Percentiles rank a stretch among this genome's conserved stretches.
These are phyloP conservation scores for Coniochaeta sp. DNA, from an alignment of 2,329 filamentous ascomycete genomes.

Conservation along the genomic window DNA sequence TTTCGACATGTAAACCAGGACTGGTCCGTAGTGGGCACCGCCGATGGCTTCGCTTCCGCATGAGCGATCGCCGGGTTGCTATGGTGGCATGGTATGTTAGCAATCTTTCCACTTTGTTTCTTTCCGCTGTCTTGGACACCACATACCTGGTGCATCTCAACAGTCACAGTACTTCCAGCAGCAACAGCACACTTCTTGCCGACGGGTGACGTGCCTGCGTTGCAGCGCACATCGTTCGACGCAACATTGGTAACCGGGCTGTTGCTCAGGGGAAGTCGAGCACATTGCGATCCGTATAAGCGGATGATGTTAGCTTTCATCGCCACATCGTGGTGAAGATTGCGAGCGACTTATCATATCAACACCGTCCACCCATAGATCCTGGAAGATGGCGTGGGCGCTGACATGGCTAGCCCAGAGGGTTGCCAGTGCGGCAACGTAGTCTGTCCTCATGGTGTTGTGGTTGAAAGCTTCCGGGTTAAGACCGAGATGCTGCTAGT, in stretches of 20 bases:
- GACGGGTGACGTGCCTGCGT: not conserved
- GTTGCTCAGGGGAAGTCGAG: not conserved
- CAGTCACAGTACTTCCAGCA: conserved; percentile 41
- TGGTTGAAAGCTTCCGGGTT: not conserved
- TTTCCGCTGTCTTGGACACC: not conserved
- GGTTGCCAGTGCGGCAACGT: conserved; percentile 21
- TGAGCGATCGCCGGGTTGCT: conserved; percentile 32
- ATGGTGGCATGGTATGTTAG: conserved; percentile 5
- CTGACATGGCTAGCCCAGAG: conserved; percentile 28
- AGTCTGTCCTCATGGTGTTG: conserved; percentile 27
- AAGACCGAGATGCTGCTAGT: too few species aligned
- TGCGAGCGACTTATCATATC: conserved; percentile 16
- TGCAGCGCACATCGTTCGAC: not conserved
- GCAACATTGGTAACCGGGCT: conserved; percentile 1
- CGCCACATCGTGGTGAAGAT: not conserved
- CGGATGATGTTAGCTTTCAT: not conserved
- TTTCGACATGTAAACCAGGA: conserved; percentile 40
- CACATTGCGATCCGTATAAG: conserved; percentile 1
- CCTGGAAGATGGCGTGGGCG: conserved; percentile 45
- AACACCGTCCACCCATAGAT: conserved; percentile 38
- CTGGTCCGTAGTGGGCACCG: conserved; percentile 43
- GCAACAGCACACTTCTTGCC: conserved; percentile 32
- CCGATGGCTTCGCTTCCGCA: conserved; percentile 43
- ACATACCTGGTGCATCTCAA: conserved; percentile 48
- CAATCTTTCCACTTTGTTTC: not conserved